Percentiles rank a stretch among this genome's conserved stretches.
Conservation (phyloP, 2,329 filamentous ascomycete species). For the Clonostachys rosea region DNA sequence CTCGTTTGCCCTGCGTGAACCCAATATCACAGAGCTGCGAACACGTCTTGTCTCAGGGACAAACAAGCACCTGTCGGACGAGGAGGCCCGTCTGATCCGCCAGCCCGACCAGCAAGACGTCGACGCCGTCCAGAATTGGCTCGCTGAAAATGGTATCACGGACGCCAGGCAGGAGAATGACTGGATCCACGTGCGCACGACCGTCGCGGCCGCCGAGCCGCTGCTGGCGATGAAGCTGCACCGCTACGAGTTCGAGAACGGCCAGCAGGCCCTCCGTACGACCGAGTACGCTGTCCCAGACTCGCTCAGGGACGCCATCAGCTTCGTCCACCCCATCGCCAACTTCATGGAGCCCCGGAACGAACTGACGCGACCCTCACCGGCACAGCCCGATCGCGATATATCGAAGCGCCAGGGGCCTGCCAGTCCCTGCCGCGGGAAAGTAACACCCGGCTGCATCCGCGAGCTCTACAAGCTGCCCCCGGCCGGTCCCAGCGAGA, state of each 20-base stretch:
- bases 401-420: not conserved
- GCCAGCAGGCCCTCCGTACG: slow-evolving; percentile 33
- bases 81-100: slow-evolving; percentile 28
- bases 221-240: slow-evolving; percentile 34
- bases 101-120: slow-evolving; percentile 24
- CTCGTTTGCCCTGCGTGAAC: slow-evolving; percentile 24
- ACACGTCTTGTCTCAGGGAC: slow-evolving; percentile 10
- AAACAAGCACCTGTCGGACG: slow-evolving; percentile 22
- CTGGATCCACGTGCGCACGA: slow-evolving; percentile 36
- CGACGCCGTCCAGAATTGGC: slow-evolving; percentile 32
- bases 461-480: slow-evolving; percentile 39
- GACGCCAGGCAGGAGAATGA: slow-evolving; percentile 24
- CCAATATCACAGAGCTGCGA: slow-evolving; percentile 16
- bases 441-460: slow-evolving; percentile 33
- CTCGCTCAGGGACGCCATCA: slow-evolving; percentile 27
- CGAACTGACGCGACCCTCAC: slow-evolving; percentile 10
- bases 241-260: slow-evolving; percentile 32
- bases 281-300: slow-evolving; percentile 37
- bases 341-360: slow-evolving; percentile 42
- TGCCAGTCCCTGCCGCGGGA: slow-evolving; percentile 18
- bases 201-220: slow-evolving; percentile 27
- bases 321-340: slow-evolving; percentile 41
- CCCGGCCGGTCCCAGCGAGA: slow-evolving; percentile 17
- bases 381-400: slow-evolving; percentile 1
- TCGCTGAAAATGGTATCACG: slow-evolving; percentile 27